Evolutionary conservation across 805 yeast species (phyloP).

Genomic region (Myxozyma neotropica): DNA sequence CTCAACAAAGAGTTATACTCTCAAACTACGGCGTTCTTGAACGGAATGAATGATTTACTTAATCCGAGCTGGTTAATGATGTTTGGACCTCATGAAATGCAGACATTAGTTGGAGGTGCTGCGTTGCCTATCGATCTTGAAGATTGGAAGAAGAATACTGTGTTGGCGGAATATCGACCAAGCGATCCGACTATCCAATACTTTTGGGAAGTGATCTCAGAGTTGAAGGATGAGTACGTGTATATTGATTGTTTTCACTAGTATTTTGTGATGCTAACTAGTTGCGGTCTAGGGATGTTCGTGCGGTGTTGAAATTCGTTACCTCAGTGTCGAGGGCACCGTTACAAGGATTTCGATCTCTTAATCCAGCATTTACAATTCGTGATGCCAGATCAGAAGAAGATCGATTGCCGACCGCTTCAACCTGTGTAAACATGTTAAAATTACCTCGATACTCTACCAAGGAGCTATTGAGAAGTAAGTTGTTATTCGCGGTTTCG

Average conservation of each 20-base stretch:
- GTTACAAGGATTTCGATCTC: slow-evolving; percentile 74
- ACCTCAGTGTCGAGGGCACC: slow-evolving; percentile 94
- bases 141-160: slow-evolving; percentile 67
- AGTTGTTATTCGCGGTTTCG: slow-evolving; percentile 75
- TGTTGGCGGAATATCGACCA: slow-evolving; percentile 60
- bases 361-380: slow-evolving; percentile 80
- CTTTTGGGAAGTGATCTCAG: slow-evolving; percentile 77
- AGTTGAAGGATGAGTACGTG: slow-evolving; percentile 54
- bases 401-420: slow-evolving; percentile 79
- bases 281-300: slow-evolving; percentile 54
- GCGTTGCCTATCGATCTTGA: slow-evolving; percentile 65
- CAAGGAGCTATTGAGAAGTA: slow-evolving; percentile 57
- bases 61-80: slow-evolving; percentile 75
- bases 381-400: slow-evolving; percentile 60
- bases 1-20: slow-evolving; percentile 62
- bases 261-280: no score
- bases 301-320: slow-evolving; percentile 77
- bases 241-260: neutral
- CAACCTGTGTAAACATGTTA: slow-evolving; percentile 88
- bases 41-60: slow-evolving; percentile 71
- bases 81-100: slow-evolving; percentile 84
- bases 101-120: slow-evolving; percentile 82
- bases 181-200: slow-evolving; percentile 60
- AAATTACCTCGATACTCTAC: slow-evolving; percentile 81
- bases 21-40: slow-evolving; percentile 64